A percentile compares a stretch with the other conserved stretches of the same genome.
These are phyloP conservation scores for Davidsoniella virescens DNA, from an alignment of 2,329 filamentous ascomycete genomes.

Conservation along the genomic window DNA sequence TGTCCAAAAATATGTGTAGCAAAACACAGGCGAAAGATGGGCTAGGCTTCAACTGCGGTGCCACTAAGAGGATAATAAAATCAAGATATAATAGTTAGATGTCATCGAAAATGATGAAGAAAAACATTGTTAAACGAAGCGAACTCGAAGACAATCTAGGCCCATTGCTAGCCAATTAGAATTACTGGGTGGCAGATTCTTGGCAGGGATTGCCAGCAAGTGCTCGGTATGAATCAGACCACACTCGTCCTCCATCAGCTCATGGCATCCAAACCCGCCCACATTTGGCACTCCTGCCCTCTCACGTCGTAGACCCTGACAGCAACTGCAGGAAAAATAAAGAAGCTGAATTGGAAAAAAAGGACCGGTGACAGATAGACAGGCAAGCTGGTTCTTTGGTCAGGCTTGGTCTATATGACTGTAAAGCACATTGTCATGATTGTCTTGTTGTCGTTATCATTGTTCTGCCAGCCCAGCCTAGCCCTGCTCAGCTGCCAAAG, in stretches of 20 bases:
- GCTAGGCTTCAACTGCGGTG: too few relatives aligned
- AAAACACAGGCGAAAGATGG: too few relatives aligned
- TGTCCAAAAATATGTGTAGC: too few relatives aligned
- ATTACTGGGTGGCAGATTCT: neutral
- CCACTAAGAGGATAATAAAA: too few relatives aligned
- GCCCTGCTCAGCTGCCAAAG: too few relatives aligned
- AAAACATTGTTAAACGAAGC: too few relatives aligned
- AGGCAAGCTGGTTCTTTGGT: neutral
- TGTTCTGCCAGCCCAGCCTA: too few relatives aligned
- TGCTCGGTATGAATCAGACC: conserved; percentile 12
- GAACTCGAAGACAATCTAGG: conserved; percentile 9
- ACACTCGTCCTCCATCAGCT: conserved; percentile 11
- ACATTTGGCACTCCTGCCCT: neutral
- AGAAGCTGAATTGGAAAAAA: neutral
- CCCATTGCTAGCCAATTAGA: conserved; percentile 7
- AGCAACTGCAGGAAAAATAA: neutral
- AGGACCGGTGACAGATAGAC: neutral
- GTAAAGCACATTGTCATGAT: too few relatives aligned
- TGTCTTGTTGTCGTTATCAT: too few relatives aligned
- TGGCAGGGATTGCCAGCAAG: conserved; percentile 4
- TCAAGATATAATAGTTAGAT: too few relatives aligned
- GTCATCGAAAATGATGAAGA: too few relatives aligned
- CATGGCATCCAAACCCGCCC: conserved; percentile 5
- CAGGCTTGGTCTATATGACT: neutral
- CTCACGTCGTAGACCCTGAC: too few relatives aligned